Conservation (phyloP, 768 basidiomycete species). For the Pleurotus tuber-regium region DNA sequence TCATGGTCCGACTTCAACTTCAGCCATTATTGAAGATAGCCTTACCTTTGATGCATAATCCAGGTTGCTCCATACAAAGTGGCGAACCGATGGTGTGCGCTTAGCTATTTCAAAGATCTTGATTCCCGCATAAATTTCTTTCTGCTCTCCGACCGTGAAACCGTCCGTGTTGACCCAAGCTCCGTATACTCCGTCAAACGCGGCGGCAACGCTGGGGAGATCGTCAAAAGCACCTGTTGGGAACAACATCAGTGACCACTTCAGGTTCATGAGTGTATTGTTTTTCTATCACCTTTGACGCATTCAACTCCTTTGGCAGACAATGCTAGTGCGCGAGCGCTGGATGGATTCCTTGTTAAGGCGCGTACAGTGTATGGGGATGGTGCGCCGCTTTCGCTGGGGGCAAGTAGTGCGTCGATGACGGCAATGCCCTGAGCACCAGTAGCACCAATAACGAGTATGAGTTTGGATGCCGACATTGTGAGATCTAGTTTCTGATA, state of each 20-base stretch:
- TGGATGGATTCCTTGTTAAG: constrained; percentile 33
- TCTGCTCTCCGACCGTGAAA: constrained; percentile 39
- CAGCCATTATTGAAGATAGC: neutral
- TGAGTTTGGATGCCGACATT: constrained; percentile 26
- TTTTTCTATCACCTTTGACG: constrained; percentile 28
- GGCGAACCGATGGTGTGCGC: constrained; percentile 27
- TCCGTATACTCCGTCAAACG: constrained; percentile 35
- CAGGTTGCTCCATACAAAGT: constrained; percentile 40
- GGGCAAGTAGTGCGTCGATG: constrained; percentile 34
- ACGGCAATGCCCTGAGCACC: constrained; percentile 44
- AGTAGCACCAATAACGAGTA: constrained; percentile 45
- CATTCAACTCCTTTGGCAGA: constrained; percentile 33
- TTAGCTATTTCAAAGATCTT: constrained; percentile 40
- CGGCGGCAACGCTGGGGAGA: constrained; percentile 24
- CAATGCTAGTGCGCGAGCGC: constrained; percentile 32
- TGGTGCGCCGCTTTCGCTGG: constrained; percentile 31
- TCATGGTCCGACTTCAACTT: neutral
- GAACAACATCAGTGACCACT: neutral
- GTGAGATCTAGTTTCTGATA: too few relatives aligned
- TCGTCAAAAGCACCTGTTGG: constrained; percentile 30
- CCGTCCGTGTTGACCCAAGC: constrained; percentile 39
- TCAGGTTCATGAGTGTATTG: neutral
- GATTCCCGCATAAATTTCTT: constrained; percentile 37
- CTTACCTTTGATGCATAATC: constrained; percentile 39
- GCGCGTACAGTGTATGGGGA: constrained; percentile 42